Base-by-base conservation (phyloP, 768 basidiomycete species). In the Thelephora ganbajun region DNA sequence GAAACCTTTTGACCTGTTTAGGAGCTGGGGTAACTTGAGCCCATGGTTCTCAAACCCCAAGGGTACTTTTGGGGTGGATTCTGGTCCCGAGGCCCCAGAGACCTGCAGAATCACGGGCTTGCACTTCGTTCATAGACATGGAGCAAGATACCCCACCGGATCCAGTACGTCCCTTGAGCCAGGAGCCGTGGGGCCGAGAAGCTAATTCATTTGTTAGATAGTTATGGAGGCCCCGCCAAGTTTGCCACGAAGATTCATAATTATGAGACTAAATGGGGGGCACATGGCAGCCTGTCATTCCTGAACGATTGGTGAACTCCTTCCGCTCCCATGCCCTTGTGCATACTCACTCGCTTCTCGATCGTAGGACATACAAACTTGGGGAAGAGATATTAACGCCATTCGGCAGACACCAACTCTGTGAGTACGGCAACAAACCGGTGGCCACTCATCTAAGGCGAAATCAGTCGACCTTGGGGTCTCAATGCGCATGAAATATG, bases 21-120 rank as follows among this genome's bases (percentile, higher is more conserved):
- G 65, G 45, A 59, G 69, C 46, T 68, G 68, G 61, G 76, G 73
- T 20, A 73, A 70, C 53, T 66, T 74, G 33, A 62, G 69, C 4
- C 74, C 74, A 1, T 72, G 68, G 68, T 69, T 67, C 52, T 76
- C 74, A 11, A 66, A 76, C 18, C 59, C 66, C 1, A 67, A 71
- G 4, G 56, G 49, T 50, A 50, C 49, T 1, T 73, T 73, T 54
- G 76, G 75, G n/a, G 61, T 77, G 6, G 56, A 68, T 20, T 59
- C 76, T 7, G 70, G 71, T 11, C 66, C 72, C 0, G 37, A 63
- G 12, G 63, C 76, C 18, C 76, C 76, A 0, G 58, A 61, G 1
- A 69, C 69, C 0, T 79, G 75, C 51, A 60, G 60, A 26, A 53
- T 79, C 42, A 66, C 64, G 1, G 71, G 69, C 43, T 69, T 72